These are phyloP conservation scores for Penicillium tannophilum DNA, from an alignment of 495 filamentous ascomycete species.

Conservation along the genomic window DNA sequence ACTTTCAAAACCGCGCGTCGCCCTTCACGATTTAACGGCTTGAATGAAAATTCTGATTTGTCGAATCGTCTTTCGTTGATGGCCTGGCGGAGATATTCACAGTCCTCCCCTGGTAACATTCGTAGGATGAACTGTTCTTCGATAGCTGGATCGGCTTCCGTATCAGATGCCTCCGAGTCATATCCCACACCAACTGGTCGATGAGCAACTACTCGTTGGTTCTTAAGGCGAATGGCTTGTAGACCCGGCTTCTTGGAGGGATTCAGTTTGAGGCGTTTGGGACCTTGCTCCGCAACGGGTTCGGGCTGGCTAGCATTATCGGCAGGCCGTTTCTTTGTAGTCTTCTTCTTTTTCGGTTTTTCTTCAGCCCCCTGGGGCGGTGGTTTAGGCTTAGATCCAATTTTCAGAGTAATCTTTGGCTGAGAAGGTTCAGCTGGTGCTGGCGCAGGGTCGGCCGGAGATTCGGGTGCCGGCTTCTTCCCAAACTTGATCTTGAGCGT, in stretches of 20 bases:
- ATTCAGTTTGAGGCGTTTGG: conserved; percentile 48
- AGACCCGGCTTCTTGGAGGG: conserved; percentile 45
- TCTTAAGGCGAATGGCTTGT: conserved; percentile 56
- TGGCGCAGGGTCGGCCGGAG: conserved; percentile 29
- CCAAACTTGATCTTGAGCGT: conserved; percentile 55
- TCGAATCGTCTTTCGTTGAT: conserved; percentile 76
- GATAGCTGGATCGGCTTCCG: conserved; percentile 80
- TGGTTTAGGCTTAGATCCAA: conserved; percentile 38
- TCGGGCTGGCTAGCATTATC: conserved; percentile 32
- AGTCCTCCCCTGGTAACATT: conserved; percentile 82
- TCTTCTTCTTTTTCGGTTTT: conserved; percentile 51
- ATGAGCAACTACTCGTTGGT: conserved; percentile 61
- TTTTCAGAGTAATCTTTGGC: conserved; percentile 55
- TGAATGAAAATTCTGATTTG: conserved; percentile 66
- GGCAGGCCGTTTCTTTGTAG: conserved; percentile 47
- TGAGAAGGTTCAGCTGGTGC: conserved; percentile 37
- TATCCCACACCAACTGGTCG: conserved; percentile 82
- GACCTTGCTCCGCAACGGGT: conserved; percentile 31
- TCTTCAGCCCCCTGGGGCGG: conserved; percentile 30
- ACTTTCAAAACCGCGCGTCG: conserved; percentile 74
- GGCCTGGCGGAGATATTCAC: conserved; percentile 73
- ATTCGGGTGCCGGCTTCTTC: conserved; percentile 37
- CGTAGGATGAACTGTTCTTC: conserved; percentile 88
- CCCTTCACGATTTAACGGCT: conserved; percentile 73
- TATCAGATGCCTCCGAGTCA: conserved; percentile 94